Base-by-base conservation (phyloP, 352 stramenopile species). In the Phytopythium helicoides region DNA sequence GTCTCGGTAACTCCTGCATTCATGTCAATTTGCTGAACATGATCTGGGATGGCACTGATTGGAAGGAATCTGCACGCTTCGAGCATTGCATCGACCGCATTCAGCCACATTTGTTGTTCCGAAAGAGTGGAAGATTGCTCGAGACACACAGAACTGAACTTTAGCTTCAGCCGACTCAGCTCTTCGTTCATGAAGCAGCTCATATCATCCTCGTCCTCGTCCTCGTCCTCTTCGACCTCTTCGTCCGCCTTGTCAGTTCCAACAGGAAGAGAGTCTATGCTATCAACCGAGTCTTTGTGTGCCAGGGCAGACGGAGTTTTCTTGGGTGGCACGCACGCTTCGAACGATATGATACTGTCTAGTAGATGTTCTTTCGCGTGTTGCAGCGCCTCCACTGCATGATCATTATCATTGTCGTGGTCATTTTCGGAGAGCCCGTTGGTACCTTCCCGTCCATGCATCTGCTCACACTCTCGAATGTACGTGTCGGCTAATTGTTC, bases 401-500 rank as follows among this genome's bases (percentile, higher is more conserved):
- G 31, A 22, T 15, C 34, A 33, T n/a, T 75, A 48, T 58, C 56
- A 38, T 38, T 63, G 4, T 19, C 42, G 1, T 49, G 25, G 37
- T 39, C 41, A 16, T 47, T 34, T 1, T 37, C 16, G 22, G 15
- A 10, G 3, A 62, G 42, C 31, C 19, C 41, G 21, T 42, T 28
- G 11, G 26, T 35, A 18, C 47, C 62, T 16, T 58, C 33, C 19
- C 39, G 16, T 3, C 46, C 42, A n/a, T 71, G 60, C 10, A 74
- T 52, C 15, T 73, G 46, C 33, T 67, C 61, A 38, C 68, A 86
- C 45, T 92, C 78, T 12, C 71, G 70, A 19, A 94, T 55, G 53
- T 92, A 94, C 16, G 85, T 89, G 48, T 94, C 85, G 0, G 85
- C 85, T 15, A 94, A 62, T 54, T 92, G 80, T 45, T 94, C 85